Base-by-base conservation (phyloP, 164 flowering plant species). In the Cinnamomum micranthum region DNA sequence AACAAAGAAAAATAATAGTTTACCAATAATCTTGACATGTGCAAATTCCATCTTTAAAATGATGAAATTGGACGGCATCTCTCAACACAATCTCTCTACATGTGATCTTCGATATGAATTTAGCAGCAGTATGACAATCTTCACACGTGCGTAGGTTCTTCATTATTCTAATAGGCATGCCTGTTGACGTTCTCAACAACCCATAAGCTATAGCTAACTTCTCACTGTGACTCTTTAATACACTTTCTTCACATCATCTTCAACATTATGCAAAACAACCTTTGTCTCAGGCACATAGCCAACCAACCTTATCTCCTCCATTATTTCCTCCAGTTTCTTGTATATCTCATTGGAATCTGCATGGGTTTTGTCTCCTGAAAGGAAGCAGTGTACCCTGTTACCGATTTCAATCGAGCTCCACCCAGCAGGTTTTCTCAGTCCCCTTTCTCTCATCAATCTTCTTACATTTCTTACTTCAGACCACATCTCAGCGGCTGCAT, bases 161-260 rank as follows among this genome's bases (percentile, higher is more conserved):
- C 50, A 74, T 79, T 13, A 81, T 81, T 13, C 73, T 73, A 17
- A 78, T 64, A 0, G 81, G 74, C 59, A 12, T 51, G 59, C 73
- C 70, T 0, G 73, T 24, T 10, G 52, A 31, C 6, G 73, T 71
- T 12, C 71, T 78, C 19, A 74, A 20, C 35, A 81, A 70, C 7
- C 82, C 81, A 70, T 78, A 81, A 69, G 79, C 83, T 24, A 81
- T 78, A 69, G 80, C 83, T 63, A 81, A 72, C 69, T 81, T 81
- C 73, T 81, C 83, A 58, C 81, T 81, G 60, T 81, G 84, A 69
- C 24, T 31, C 50, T 63, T 77, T 28, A 81, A 35, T 71, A 78
- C 75, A 71, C 74, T 76, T 65, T 70, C 80, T 64, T 79, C 41
- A 76, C 76, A 27, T 78, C 80, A 64, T 76, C 80, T 20, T 78